Evolutionary conservation across 2,329 filamentous ascomycete species (phyloP), one percentile per base, ranked within the genome.

Genomic region (Fusarium sulawesiense): DNA sequence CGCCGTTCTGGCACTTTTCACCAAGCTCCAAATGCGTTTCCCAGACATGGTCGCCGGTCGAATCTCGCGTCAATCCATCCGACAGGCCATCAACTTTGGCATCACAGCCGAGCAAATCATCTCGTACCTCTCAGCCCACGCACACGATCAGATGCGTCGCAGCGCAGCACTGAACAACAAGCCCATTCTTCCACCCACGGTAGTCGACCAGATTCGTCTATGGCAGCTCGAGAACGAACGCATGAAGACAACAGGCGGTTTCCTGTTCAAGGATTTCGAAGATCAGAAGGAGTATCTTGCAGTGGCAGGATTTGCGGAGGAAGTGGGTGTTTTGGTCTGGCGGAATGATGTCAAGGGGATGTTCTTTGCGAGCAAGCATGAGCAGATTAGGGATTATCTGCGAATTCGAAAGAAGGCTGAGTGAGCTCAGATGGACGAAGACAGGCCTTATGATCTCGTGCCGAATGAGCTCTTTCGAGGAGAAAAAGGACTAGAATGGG

Each of bases 211-310:
- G 83, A 98, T 99, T 75, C 88, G 94, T 4, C 88, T 99, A 21
- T 99, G 96, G 96, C 95, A 99, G 83, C 90, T 98, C 55, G 96
- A 99, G 80, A 94, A 95, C 70, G 96, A 99, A 83, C 88, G 96
- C 53, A 97, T 99, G 88, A 92, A 92, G 78, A 89, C 92, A 3
- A 93, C 90, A 7, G 83, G 87, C 1, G 96, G 96, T 0, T 98
- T 93, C 78, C 79, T 98, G 29, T 97, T 99, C 84, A 91, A 92
- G 76, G 95, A 98, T 68, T 97, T 98, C 76, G 88, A 89, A 45
- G 89, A 86, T 32, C 82, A 85, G 54, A 86, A 86, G 59, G 92
- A 94, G 77, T 96, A 93, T 77, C 84, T 87, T 51, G 89, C 88
- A 46, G 87, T 93, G 13, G 86, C 89, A 7, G 88, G 88, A 62